Percentiles rank a stretch among this genome's conserved stretches.
Conservation (phyloP, 495 filamentous ascomycete species). For the Sordaria brevicollis region DNA sequence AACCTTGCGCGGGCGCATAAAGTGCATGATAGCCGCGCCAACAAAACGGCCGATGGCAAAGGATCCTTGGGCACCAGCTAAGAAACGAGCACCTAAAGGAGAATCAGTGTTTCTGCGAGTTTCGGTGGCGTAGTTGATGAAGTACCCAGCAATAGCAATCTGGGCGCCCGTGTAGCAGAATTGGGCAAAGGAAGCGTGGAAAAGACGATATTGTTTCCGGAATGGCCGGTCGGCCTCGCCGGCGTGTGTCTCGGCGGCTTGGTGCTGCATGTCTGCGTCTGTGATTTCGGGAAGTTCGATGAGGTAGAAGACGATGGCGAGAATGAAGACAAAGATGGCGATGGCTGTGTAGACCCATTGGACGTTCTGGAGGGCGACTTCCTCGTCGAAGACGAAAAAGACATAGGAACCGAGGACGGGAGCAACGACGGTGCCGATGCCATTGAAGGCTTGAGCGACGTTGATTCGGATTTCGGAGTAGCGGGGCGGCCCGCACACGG, state of each 20-base stretch:
- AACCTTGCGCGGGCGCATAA: conserved; percentile 40
- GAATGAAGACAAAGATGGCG: conserved; percentile 54
- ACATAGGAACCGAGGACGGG: conserved; percentile 58
- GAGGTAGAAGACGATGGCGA: conserved; percentile 56
- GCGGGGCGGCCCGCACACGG: conserved; percentile 54
- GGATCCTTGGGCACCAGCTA: conserved; percentile 55
- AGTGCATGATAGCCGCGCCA: conserved; percentile 40
- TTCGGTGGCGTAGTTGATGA: conserved; percentile 32
- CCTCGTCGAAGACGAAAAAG: conserved; percentile 51
- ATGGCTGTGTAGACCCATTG: conserved; percentile 71
- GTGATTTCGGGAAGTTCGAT: conserved; percentile 61
- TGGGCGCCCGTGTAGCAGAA: conserved; percentile 66
- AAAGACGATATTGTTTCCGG: conserved; percentile 53
- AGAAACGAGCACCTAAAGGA: conserved; percentile 34
- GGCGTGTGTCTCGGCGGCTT: conserved; percentile 34
- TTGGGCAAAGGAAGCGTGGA: conserved; percentile 55
- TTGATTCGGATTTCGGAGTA: conserved; percentile 62
- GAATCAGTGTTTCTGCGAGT: conserved; percentile 10
- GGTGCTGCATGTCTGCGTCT: conserved; percentile 55
- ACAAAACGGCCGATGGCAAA: conserved; percentile 60
- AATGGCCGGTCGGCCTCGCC: conserved; percentile 41
- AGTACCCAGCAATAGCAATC: conserved; percentile 47
- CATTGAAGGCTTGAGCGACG: conserved; percentile 57
- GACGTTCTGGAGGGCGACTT: conserved; percentile 44
- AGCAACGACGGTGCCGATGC: conserved; percentile 50